A percentile compares a stretch with the other conserved stretches of the same genome.
phyloP scores from a whole-genome alignment of 2,329 filamentous ascomycete species.

The Tolypocladium cylindrosporum region DNA sequence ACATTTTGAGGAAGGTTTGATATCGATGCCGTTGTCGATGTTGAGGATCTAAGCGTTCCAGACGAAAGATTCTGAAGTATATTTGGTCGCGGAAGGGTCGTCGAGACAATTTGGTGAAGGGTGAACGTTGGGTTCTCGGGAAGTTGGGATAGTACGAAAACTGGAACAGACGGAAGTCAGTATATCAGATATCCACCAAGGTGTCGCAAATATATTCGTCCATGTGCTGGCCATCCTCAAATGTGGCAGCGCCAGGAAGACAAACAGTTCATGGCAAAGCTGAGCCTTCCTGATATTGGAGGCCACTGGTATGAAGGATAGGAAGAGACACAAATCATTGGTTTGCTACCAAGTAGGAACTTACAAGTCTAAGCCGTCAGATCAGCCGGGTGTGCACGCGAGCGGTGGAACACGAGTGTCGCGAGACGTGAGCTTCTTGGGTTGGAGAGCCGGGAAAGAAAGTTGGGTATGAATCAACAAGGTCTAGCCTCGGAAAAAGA shows the following conservation, averaged over 20 bases:
- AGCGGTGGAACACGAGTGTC: slow-evolving; percentile 3
- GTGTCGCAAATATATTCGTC: not conserved
- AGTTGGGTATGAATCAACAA: slow-evolving; percentile 11
- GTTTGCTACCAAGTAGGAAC: not conserved
- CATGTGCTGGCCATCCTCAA: not conserved
- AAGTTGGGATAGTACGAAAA: not conserved
- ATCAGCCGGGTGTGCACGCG: not conserved
- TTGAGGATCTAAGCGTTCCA: slow-evolving; percentile 17
- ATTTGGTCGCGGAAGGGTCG: slow-evolving; percentile 11
- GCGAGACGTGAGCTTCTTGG: slow-evolving; percentile 3
- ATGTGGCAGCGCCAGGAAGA: not conserved
- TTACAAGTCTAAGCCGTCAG: not conserved
- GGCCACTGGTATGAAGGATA: not conserved
- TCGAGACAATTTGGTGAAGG: slow-evolving; percentile 9
- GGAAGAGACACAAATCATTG: not conserved
- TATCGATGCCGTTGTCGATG: slow-evolving; percentile 1
- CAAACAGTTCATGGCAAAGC: not conserved
- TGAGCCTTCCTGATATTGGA: not conserved
- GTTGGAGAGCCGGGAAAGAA: slow-evolving; percentile 10
- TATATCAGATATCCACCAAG: not conserved
- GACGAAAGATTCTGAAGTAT: slow-evolving; percentile 15
- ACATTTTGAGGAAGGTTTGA: slow-evolving; percentile 30
- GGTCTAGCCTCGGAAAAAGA: slow-evolving; percentile 24
- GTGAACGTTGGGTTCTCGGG: not conserved
- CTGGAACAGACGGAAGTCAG: not conserved